Evolutionary conservation across 495 filamentous ascomycete species (phyloP).

Genomic region (Xylaria cubensis): DNA sequence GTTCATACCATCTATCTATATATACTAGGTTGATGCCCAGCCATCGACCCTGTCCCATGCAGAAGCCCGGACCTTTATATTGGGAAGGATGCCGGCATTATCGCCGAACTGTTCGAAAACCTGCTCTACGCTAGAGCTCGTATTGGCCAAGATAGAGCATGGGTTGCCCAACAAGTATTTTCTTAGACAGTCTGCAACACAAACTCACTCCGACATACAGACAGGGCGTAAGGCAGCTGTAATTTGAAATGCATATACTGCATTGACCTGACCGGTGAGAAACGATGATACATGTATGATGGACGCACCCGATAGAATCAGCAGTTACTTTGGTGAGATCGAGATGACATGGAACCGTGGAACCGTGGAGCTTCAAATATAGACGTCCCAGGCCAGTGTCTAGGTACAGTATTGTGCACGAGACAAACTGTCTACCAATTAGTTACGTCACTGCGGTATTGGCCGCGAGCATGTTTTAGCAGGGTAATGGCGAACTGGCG

Average conservation of each 20-base stretch:
- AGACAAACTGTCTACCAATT: not conserved
- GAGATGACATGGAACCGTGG: too few species aligned
- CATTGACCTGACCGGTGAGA: not conserved
- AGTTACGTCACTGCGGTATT: conserved; percentile 20
- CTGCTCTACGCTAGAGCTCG: conserved; percentile 1
- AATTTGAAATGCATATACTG: not conserved
- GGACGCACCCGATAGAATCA: too few species aligned
- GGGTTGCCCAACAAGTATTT: not conserved
- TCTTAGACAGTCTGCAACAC: not conserved
- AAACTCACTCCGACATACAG: not conserved
- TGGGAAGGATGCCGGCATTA: not conserved
- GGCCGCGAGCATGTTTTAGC: not conserved
- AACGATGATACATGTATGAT: not conserved
- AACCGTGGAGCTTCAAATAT: not conserved
- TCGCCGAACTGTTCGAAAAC: not conserved
- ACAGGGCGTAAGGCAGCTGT: not conserved
- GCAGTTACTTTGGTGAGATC: too few species aligned
- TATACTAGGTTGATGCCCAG: conserved; percentile 16
- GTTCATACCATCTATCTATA: not conserved
- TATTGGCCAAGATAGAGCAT: not conserved
- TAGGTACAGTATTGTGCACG: not conserved
- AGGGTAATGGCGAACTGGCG: not conserved
- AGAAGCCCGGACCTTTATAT: not conserved
- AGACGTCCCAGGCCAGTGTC: not conserved
- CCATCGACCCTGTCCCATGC: conserved; percentile 6